Evolutionary conservation across 2,329 filamentous ascomycete species (phyloP), one percentile per base, ranked within the genome.

Genomic region (Aspergillus versicolor): DNA sequence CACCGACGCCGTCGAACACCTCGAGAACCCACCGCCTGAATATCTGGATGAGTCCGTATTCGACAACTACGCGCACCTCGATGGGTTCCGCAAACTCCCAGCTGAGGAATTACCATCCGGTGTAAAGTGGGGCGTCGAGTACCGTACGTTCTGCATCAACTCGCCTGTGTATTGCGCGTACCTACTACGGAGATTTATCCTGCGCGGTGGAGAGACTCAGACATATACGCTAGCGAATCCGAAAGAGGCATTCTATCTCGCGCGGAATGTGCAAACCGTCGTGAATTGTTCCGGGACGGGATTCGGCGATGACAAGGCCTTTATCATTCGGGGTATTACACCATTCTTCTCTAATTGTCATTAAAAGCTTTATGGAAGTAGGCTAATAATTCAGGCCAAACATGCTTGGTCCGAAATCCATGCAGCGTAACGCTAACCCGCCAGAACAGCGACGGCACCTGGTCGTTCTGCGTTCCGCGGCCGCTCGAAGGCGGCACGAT

Each of bases 391-490:
- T 19, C 47, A 75, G 76, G 78, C 24, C 78, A 80, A 72, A 80
- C 77, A 5, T 76, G 77, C 52, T 74, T 84, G 12, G 73, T 81
- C 8, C 71, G 73, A 9, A 81, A 81, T 46, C 68, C 73, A 3
- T 74, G 74, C 56, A 62, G 73, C 3, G 73, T 73, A 52, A 81
- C 72, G 0, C 76, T 89, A 19, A 89, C 87, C 3, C 78, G 82
- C 24, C 84, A 89, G 62, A 82, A 84, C 64, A 77, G 77, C 0
- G 85, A 88, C 66, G 86, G 86, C 0, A 80, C 76, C 8, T 88
- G 85, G 84, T 79, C 81, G 0, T 88, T 88, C 61, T 80, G 81
- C 45, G 83, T 89, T 5, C 85, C 86, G 1, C 79, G 87, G 2
- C 81, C 80, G 8, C 81, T 85, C 24, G 77, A 82, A 34, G 86